Conservation (phyloP, 2,329 filamentous ascomycete genomes). For the Orbilia oligospora region DNA sequence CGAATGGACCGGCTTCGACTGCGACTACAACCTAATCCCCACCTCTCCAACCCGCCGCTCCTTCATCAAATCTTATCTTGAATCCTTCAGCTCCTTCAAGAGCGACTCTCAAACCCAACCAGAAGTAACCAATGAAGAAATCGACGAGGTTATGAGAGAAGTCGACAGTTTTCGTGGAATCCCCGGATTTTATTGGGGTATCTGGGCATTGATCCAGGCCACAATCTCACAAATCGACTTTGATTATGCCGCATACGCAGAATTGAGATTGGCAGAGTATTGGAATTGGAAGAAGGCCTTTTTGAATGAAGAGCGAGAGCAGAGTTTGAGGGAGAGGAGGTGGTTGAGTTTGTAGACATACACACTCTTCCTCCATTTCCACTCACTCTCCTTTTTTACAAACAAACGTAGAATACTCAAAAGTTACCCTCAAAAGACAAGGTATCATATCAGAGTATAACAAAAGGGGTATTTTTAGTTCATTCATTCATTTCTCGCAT, state of each 20-base stretch:
- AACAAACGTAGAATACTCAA: not conserved
- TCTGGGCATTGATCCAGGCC: slow-evolving; percentile 95
- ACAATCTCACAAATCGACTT: slow-evolving; percentile 96
- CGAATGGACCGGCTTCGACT: slow-evolving; percentile 97
- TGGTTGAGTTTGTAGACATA: slow-evolving; percentile 52
- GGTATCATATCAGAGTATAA: not conserved
- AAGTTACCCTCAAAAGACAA: not conserved
- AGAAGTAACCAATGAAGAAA: slow-evolving; percentile 74
- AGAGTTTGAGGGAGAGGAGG: slow-evolving; percentile 52
- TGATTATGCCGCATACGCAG: slow-evolving; percentile 93
- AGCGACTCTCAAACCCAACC: slow-evolving; percentile 64
- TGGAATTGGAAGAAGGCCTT: slow-evolving; percentile 80
- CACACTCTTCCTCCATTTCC: not conserved
- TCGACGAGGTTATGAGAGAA: slow-evolving; percentile 79
- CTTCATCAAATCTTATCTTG: slow-evolving; percentile 87
- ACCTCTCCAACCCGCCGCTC: slow-evolving; percentile 81
- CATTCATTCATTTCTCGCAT: slow-evolving; percentile 17
- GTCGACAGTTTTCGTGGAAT: slow-evolving; percentile 90
- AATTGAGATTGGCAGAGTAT: slow-evolving; percentile 88
- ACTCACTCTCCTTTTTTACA: too few species aligned
- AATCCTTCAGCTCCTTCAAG: slow-evolving; percentile 76
- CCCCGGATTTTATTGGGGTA: slow-evolving; percentile 91
- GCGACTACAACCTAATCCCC: slow-evolving; percentile 87
- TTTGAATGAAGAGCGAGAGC: slow-evolving; percentile 12
- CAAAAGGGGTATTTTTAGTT: not conserved